Evolutionary conservation across 2,329 filamentous ascomycete genomes (phyloP).

Genomic region (Paracorniculantispora psalliotae): DNA sequence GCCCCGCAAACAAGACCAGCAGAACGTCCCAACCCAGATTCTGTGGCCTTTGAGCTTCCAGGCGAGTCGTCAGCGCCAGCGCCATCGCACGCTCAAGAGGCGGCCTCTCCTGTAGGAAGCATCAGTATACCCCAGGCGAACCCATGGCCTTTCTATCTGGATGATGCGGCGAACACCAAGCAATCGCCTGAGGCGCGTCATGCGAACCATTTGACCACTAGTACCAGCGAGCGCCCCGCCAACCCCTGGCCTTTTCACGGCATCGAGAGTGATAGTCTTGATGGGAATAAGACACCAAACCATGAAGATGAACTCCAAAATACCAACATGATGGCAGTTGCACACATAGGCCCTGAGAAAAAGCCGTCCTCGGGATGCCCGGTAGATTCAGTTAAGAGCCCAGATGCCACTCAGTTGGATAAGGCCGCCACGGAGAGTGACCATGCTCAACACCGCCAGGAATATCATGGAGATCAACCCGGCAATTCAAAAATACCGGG

Average conservation of each 20-base stretch:
- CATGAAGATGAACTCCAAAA: background rate
- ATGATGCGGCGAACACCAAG: conserved; percentile 15
- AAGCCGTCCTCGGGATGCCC: background rate
- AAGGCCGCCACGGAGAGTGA: background rate
- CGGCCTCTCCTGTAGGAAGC: background rate
- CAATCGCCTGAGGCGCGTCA: background rate
- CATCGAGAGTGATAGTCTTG: conserved; percentile 13
- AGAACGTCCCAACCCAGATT: conserved; percentile 7
- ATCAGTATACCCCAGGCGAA: conserved; percentile 17
- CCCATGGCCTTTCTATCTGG: conserved; percentile 28
- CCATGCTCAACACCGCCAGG: background rate
- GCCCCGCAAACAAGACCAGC: background rate
- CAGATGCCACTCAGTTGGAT: background rate
- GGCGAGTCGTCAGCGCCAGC: conserved; percentile 22
- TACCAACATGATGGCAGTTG: background rate
- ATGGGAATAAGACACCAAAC: background rate
- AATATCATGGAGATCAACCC: background rate
- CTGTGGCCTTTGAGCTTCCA: conserved; percentile 29
- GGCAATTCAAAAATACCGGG: background rate
- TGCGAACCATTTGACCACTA: background rate
- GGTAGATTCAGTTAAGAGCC: too few species aligned
- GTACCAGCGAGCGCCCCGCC: conserved; percentile 16
- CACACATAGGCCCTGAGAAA: background rate
- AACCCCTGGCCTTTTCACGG: conserved; percentile 33
- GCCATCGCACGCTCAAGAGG: background rate